Base-by-base conservation (phyloP, 345 rosid genomes). In the Sisymbrium irio region DNA sequence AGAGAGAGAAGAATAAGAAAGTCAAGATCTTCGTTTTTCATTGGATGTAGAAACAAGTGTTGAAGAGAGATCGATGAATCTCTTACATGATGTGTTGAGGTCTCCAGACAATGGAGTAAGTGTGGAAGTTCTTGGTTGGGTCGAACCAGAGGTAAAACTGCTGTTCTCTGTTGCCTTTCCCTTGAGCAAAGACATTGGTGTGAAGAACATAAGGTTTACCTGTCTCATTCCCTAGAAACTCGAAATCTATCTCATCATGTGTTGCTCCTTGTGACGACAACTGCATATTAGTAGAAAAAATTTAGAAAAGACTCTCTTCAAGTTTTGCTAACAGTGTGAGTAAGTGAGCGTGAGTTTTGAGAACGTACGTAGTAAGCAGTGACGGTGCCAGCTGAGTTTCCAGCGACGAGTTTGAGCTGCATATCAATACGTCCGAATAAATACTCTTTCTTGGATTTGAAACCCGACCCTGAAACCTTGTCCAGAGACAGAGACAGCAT, bases 341-440 rank as follows among this genome's bases (percentile, higher is more conserved):
- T n/a, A n/a, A n/a, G n/a, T 45, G 6, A 65, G 35, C 6, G 35
- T 7, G 8, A 40, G 41, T 40, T 47, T 61, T 35, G 51, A 71
- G 45, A 71, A 44, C 62, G 14, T 81, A 87, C 89, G 57, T 87
- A 85, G 61, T 80, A 85, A 44, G 92, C 82, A 11, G 92, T 85
- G 35, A 87, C 88, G 3, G 92, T 87, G 62, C 92, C 92, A 7
- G 92, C 92, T 9, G 92, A 85, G 74, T 87, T 83, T 17, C 88
- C 84, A 2, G 88, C 87, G 7, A 88, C 90, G 40, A 88, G 88
- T 69, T 88, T 88, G 51, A 88, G 82, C 68, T 88, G 86, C 89
- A 84, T 84, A 58, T 85, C 89, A 19, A 88, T 81, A 45, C 87
- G 79, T 1, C 88, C 88, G 51, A 81, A 88, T 7, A 88, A 15